Base-by-base conservation (phyloP, 139 green algal genomes). In the Tetratostichococcus sp. region DNA sequence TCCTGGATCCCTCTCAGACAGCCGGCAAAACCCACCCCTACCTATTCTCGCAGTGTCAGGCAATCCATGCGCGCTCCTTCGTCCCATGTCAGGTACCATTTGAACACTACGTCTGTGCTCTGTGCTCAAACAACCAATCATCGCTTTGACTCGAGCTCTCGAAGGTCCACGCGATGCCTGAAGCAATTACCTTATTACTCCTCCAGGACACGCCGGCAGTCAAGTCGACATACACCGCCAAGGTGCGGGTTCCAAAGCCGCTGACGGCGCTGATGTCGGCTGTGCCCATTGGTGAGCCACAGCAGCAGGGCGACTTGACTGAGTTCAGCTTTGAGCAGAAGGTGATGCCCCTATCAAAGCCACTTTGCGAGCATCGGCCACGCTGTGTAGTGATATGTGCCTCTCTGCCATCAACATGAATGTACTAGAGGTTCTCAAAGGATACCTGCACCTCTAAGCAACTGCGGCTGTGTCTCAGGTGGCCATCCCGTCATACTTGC, bases 41-140 rank as follows among this genome's bases (percentile, higher is more conserved):
- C 83, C 86, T 97, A 3, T 98, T 98, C 85, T 93, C 89, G 4
- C 89, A 92, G 79, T 98, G 94, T 88, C 94, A 98, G 79, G 93
- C 94, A 69, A 98, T 98, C 67, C 94, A 98, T 72, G 94, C 94
- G 0, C 77, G 94, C 4, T 92, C 89, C 14, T 75, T 98, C 30
- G 82, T 97, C 70, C 94, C 94, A 1, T 98, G 94, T 88, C 91
- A 94, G 85, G 84, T 91, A 62, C 19, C 2, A 62, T 62, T 2
- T n/a, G n/a, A n/a, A n/a, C n/a, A n/a, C n/a, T n/a, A n/a, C n/a
- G n/a, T n/a, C n/a, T n/a, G n/a, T n/a, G n/a, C n/a, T n/a, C n/a
- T n/a, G n/a, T n/a, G n/a, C n/a, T n/a, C n/a, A n/a, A n/a, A n/a
- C n/a, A n/a, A n/a, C n/a, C n/a, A n/a, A n/a, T n/a, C n/a, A n/a